Evolutionary conservation across 1,284 basidiomycete genomes (phyloP), one percentile per base, ranked within the genome.

Genomic region (Ceratobasidium sp.): DNA sequence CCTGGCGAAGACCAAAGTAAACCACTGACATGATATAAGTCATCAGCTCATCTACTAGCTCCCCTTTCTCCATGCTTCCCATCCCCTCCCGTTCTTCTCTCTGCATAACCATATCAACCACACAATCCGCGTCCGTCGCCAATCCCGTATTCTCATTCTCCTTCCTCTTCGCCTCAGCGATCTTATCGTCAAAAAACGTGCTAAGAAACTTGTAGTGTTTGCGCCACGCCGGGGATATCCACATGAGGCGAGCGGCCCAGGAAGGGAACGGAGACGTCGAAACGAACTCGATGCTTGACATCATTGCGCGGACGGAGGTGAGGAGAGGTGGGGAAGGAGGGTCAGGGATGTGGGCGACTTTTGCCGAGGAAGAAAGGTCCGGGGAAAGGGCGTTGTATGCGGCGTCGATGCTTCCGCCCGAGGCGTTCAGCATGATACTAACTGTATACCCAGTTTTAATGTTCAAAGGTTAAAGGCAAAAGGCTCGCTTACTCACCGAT

Each of bases 91-190:
- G 45, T 0, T 33, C 57, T 44, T 72, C 69, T 1, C 57, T 56
- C 56, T 71, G 54, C 1, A 71, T 31, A n/a, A 71, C 48, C 67
- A 71, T 71, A 59, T 71, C 67, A 54, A 59, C 7, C 27, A 71
- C 54, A 71, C 66, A 71, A 24, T 71, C 65, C 5, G 65, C 65
- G 29, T 67, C 65, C 6, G 54, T 71, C 11, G 56, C 67, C 24
- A 71, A 29, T 14, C 44, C 66, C n/a, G 27, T 29, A 2, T 22
- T 36, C 19, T 24, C 19, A 36, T 44, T 44, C 36, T 45, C 50
- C 36, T 54, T 33, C 41, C n/a, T 33, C 19, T 54, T 41, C 19
- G 67, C 54, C 8, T 60, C 15, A 4, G 67, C 54, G 8, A 71
- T 71, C 27, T 31, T 47, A 4, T 33, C 1, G n/a, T 24, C 29